Evolutionary conservation across 108 stramenopile genomes (phyloP).

Genomic region (Nannochloropsis salina): DNA sequence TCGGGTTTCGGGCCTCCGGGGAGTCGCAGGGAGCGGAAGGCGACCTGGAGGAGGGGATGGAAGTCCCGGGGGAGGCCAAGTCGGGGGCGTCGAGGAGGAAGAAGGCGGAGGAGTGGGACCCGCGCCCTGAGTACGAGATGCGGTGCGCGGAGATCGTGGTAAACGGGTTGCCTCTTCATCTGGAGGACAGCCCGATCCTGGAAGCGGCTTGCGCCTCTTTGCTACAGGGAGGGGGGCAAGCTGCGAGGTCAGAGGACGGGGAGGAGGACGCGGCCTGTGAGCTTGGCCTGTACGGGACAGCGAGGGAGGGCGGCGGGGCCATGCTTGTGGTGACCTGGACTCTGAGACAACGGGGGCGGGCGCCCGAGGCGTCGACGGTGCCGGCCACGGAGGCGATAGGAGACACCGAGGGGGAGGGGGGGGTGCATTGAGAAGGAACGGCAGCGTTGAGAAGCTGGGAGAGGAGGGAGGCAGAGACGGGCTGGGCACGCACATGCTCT

Average conservation of each 20-base stretch:
- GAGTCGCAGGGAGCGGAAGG: not conserved
- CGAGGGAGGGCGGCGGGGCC: not conserved
- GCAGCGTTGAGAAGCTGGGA: not conserved
- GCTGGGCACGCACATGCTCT: not conserved
- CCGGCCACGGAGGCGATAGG: too few relatives aligned
- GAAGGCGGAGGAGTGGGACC: not conserved
- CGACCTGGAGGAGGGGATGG: not conserved
- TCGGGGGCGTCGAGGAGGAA: not conserved
- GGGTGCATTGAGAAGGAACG: not conserved
- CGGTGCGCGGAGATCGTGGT: not conserved
- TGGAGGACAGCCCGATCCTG: not conserved
- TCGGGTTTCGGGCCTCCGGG: too few relatives aligned
- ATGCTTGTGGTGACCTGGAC: not conserved
- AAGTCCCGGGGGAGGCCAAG: not conserved
- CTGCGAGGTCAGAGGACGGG: not conserved
- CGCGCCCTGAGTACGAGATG: not conserved
- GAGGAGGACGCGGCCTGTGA: not conserved
- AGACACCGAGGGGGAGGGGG: not conserved
- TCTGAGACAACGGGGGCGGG: not conserved
- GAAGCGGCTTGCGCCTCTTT: not conserved
- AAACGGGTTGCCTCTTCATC: not conserved
- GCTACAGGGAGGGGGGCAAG: not conserved
- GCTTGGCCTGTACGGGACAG: conserved; percentile 16
- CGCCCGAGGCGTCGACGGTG: too few relatives aligned
- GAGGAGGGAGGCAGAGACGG: not conserved